Evolutionary conservation across 257 asterid genomes (phyloP), one percentile per base, ranked within the genome.

Genomic region (Apocynum venetum): DNA sequence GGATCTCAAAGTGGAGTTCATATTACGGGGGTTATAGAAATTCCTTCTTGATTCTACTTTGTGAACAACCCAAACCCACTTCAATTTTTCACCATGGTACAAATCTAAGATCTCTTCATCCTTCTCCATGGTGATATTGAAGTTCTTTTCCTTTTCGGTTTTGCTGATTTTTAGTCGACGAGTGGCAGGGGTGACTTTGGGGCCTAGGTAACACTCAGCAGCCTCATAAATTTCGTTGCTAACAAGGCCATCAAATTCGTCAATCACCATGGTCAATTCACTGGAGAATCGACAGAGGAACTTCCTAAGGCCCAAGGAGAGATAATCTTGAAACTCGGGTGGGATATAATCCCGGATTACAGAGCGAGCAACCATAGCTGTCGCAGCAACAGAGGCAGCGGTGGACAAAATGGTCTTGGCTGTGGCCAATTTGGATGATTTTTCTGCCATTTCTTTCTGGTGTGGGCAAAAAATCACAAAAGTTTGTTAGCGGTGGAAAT

Each of bases 211-310:
- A 71, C 76, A 31, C 41, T 85, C 87, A 17, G 97, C 88, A 0
- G 93, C 92, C 40, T 83, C 90, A 57, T 86, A 90, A 82, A 90
- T 78, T 75, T 88, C 85, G 77, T 91, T 90, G 78, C 8, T 70
- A 69, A 20, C 82, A 2, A 90, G 53, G 7, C 93, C 96, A 2
- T 84, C 92, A 76, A 78, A 84, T 76, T 90, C 93, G 4, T 90
- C 89, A 59, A 91, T 82, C 56, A 90, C 92, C 72, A 90, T 59
- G 0, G 93, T 91, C 6, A 87, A 36, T 55, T 88, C 81, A 80
- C 80, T 25, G 31, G 31, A 25, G 31, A 25, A 25, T 25, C 31
- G 31, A 25, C 31, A 25, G 31, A 25, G 31, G 63, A 88, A 15
- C 49, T 49, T 77, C 20, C 82, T 72, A 77, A 89, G 2, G 71